A percentile compares a stretch with the other conserved stretches of the same genome.
phyloP scores from a whole-genome alignment of 2,329 filamentous ascomycete species.

The Lasiodiplodia gonubiensis region DNA sequence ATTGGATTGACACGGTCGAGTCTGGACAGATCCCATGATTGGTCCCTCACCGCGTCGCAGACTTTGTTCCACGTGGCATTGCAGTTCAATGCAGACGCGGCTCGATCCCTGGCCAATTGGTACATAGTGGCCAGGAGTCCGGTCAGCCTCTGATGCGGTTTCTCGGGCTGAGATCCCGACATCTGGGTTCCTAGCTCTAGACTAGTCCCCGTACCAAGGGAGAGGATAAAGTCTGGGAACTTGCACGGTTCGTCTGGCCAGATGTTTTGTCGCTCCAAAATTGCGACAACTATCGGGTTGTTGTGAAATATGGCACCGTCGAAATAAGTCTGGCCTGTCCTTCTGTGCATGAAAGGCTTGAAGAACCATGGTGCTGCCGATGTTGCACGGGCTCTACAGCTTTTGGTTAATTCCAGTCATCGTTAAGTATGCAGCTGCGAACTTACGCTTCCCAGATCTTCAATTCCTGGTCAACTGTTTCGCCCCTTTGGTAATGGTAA shows the following conservation, averaged over 20 bases:
- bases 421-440: no score
- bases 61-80: conserved; percentile 23
- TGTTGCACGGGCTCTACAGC: conserved; percentile 47
- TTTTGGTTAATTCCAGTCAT: no score
- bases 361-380: conserved; percentile 58
- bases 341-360: conserved; percentile 57
- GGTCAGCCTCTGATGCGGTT: no score
- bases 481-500: conserved; percentile 50
- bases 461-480: conserved; percentile 47
- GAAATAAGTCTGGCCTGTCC: conserved; percentile 54
- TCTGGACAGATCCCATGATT: not conserved
- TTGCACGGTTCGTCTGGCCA: conserved; percentile 36
- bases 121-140: conserved; percentile 18
- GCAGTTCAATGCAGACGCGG: conserved; percentile 22
- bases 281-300: conserved; percentile 59
- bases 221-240: conserved; percentile 41
- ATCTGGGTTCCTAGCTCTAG: no score
- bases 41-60: not conserved
- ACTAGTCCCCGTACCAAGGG: conserved; percentile 34
- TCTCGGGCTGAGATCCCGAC: no score
- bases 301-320: conserved; percentile 58
- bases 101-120: conserved; percentile 3
- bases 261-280: conserved; percentile 53
- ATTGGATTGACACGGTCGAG: conserved; percentile 32
- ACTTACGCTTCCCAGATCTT: conserved; percentile 59